A percentile compares a stretch with the other conserved stretches of the same genome.
Conservation (phyloP, 140 eudicot species). For the Bidens hawaiensis region DNA sequence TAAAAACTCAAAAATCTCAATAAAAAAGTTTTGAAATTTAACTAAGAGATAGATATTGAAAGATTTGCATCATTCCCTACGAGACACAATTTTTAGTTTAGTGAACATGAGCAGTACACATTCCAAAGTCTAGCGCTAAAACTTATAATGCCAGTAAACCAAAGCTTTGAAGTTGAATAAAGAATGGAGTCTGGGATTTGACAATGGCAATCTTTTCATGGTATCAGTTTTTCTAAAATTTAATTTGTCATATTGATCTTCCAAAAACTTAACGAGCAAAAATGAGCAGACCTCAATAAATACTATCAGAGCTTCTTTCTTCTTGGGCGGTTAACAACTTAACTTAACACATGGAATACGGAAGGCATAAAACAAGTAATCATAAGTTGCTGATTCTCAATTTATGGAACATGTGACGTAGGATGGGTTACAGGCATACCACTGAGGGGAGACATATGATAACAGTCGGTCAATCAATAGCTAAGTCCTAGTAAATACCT, state of each 20-base stretch:
- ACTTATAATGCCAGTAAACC: too few species aligned
- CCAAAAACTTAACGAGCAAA: neutral
- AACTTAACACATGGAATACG: neutral
- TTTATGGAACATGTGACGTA: neutral
- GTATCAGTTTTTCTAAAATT: neutral
- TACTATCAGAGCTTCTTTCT: neutral
- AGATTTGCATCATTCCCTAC: neutral
- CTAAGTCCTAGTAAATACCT: too few species aligned
- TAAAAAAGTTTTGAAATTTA: too few species aligned
- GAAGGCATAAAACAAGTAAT: neutral
- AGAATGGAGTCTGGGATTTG: neutral
- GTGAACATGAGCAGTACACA: too few species aligned
- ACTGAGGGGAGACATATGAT: neutral
- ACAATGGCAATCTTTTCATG: neutral
- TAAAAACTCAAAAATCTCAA: too few species aligned
- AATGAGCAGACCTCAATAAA: neutral
- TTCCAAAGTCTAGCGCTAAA: too few species aligned
- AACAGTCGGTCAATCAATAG: neutral
- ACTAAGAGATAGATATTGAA: too few species aligned
- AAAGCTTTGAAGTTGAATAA: neutral
- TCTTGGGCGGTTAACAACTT: neutral
- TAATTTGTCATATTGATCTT: constrained; percentile 4
- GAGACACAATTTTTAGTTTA: neutral
- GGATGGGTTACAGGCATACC: neutral
- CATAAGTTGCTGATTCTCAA: neutral